Conservation (phyloP, 1,284 basidiomycete genomes). For the Apiotrichum laibachii region DNA sequence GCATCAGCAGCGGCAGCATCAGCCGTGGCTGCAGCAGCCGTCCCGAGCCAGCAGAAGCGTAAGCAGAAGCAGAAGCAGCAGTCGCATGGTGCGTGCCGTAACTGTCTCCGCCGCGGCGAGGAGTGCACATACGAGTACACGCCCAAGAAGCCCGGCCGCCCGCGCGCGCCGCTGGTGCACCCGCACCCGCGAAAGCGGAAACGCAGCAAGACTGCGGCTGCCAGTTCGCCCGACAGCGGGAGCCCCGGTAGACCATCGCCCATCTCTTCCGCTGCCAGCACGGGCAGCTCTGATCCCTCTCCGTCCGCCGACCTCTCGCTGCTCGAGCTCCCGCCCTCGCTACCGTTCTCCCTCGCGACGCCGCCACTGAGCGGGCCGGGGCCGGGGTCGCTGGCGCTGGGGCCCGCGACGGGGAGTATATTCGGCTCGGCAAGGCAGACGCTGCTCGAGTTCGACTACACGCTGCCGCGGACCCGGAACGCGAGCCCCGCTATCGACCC, state of each 20-base stretch:
- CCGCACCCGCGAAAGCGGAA: no score
- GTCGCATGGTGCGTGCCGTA: neutral
- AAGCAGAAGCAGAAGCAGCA: no score
- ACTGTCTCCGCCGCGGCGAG: slow-evolving; percentile 10
- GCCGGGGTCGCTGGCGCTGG: neutral
- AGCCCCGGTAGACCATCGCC: no score
- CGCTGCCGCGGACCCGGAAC: slow-evolving; percentile 2
- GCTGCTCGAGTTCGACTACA: slow-evolving; percentile 14
- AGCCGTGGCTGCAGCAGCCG: no score
- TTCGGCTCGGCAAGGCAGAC: slow-evolving; percentile 13
- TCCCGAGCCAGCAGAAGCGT: no score
- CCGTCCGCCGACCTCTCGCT: no score
- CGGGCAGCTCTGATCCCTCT: no score
- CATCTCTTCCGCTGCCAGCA: no score
- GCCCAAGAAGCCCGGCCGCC: slow-evolving; percentile 15
- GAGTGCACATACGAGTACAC: slow-evolving; percentile 14
- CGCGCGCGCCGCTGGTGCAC: slow-evolving; percentile 6
- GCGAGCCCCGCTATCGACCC: neutral
- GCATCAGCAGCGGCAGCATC: no score
- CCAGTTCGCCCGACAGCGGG: neutral
- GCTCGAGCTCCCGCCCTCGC: no score
- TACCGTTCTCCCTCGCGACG: neutral
- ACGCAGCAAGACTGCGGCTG: neutral
- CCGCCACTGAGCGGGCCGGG: neutral
- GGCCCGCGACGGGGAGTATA: neutral